These are phyloP conservation scores for Rhodotorula paludigena DNA, from an alignment of 768 basidiomycete species.

Conservation along the genomic window DNA sequence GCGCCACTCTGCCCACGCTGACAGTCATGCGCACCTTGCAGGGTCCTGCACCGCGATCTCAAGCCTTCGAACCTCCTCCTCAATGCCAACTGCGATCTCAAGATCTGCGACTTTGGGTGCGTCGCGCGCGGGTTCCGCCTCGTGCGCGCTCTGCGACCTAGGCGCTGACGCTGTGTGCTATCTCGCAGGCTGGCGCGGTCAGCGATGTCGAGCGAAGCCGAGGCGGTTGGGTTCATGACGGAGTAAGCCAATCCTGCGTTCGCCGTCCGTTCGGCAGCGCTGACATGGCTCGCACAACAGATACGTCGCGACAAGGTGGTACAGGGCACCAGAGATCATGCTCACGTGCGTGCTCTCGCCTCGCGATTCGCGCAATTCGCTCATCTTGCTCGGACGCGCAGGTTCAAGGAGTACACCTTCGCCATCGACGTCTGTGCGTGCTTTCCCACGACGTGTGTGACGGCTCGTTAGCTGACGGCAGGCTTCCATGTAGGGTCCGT, in stretches of 20 bases:
- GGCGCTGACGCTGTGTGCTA: background rate
- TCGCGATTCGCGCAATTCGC: too few species aligned
- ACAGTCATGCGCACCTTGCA: background rate
- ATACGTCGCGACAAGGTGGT: constrained; percentile 98
- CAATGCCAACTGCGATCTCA: constrained; percentile 60
- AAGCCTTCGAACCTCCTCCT: constrained; percentile 85
- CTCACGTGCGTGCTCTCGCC: constrained; percentile 54
- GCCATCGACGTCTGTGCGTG: constrained; percentile 50
- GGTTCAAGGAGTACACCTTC: constrained; percentile 95
- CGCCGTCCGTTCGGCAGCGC: background rate
- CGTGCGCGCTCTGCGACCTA: constrained; percentile 59
- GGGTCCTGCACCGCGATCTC: constrained; percentile 57
- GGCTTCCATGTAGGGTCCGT: constrained; percentile 45
- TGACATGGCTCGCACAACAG: constrained; percentile 48
- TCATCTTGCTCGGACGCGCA: background rate
- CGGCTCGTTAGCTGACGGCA: too few species aligned
- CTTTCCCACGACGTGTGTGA: too few species aligned
- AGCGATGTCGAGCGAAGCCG: constrained; percentile 45
- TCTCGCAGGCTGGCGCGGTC: constrained; percentile 20
- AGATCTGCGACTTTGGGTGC: constrained; percentile 72
- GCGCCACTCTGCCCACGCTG: constrained; percentile 11
- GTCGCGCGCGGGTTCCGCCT: too few species aligned
- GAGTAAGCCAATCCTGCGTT: constrained; percentile 23
- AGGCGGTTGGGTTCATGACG: constrained; percentile 74
- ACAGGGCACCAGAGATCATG: constrained; percentile 99